These are phyloP conservation scores for Poteriospumella lacustris DNA, from an alignment of 108 stramenopile genomes.

Conservation along the genomic window DNA sequence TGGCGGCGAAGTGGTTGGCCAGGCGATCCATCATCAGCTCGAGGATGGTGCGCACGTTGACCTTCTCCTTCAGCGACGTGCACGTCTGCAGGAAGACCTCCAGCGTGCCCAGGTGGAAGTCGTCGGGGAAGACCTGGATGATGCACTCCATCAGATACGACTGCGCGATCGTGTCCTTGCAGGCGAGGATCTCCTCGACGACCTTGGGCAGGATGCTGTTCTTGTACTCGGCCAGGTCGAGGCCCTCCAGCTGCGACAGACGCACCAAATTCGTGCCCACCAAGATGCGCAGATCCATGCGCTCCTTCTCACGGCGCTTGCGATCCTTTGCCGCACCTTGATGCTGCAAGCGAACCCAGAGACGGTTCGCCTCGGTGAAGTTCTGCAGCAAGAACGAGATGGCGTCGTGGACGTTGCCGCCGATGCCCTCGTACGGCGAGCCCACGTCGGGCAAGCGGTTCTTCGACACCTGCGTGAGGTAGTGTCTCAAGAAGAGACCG, in stretches of 20 bases:
- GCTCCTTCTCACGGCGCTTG: conserved; percentile 84
- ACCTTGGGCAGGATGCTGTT: conserved; percentile 71
- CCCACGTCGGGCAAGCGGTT: conserved; percentile 85
- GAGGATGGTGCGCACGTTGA: conserved; percentile 84
- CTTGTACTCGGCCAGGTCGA: conserved; percentile 68
- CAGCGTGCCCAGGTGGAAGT: conserved; percentile 92
- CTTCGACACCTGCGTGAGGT: conserved; percentile 73
- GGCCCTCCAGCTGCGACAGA: conserved; percentile 80
- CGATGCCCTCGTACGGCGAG: conserved; percentile 51
- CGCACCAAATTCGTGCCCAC: conserved; percentile 94
- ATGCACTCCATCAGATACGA: conserved; percentile 96
- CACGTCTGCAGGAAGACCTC: conserved; percentile 74
- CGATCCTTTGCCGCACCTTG: conserved; percentile 60
- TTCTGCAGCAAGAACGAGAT: conserved; percentile 86
- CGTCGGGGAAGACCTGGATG: conserved; percentile 89
- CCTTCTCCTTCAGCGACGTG: conserved; percentile 83
- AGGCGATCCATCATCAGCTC: conserved; percentile 86
- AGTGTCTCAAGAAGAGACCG: conserved; percentile 94
- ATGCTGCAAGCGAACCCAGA: conserved; percentile 98
- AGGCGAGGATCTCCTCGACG: conserved; percentile 78
- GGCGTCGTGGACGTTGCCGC: conserved; percentile 69
- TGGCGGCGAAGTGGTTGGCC: conserved; percentile 37
- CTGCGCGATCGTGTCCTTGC: conserved; percentile 89
- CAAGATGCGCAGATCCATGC: conserved; percentile 87
- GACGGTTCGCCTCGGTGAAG: conserved; percentile 90